phyloP scores from a whole-genome alignment of 2,329 filamentous ascomycete genomes.

The Aspergillus cejpii region DNA sequence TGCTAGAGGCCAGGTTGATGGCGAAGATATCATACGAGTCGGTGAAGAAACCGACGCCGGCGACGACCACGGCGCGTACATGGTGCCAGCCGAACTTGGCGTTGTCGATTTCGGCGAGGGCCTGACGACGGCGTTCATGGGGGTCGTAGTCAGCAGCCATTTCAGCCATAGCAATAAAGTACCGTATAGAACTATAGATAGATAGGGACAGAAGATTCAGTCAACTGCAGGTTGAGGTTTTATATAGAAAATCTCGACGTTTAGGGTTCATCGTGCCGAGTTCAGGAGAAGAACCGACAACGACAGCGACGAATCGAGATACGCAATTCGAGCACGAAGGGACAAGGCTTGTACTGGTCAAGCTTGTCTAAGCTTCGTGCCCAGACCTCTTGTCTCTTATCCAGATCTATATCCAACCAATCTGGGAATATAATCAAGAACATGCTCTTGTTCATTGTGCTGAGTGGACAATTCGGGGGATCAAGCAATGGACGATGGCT shows the following conservation, averaged over 20 bases:
- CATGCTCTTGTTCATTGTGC: not conserved
- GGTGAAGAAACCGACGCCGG: conserved; percentile 82
- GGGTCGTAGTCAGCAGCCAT: conserved; percentile 47
- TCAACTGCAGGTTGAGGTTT: no score
- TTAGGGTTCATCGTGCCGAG: not conserved
- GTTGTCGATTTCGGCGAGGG: conserved; percentile 74
- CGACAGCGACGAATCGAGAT: not conserved
- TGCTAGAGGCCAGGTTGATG: conserved; percentile 63
- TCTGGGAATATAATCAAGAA: fast-evolving
- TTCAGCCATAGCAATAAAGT: not conserved
- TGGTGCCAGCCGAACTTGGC: conserved; percentile 81
- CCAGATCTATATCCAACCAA: not conserved
- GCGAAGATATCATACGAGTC: conserved; percentile 81
- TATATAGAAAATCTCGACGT: no score
- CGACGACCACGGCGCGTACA: conserved; percentile 67
- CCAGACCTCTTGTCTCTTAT: no score
- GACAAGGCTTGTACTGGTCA: no score
- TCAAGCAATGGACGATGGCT: not conserved
- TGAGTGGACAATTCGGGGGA: not conserved
- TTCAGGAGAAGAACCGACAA: not conserved
- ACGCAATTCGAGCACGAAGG: no score
- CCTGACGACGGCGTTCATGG: conserved; percentile 70
- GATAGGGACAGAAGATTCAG: no score
- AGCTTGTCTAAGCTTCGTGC: not conserved
- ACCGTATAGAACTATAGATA: not conserved